Percentiles rank a stretch among this genome's conserved stretches.
Conservation (phyloP, 371 early-diverging fungal species). For the Circinella minor region DNA sequence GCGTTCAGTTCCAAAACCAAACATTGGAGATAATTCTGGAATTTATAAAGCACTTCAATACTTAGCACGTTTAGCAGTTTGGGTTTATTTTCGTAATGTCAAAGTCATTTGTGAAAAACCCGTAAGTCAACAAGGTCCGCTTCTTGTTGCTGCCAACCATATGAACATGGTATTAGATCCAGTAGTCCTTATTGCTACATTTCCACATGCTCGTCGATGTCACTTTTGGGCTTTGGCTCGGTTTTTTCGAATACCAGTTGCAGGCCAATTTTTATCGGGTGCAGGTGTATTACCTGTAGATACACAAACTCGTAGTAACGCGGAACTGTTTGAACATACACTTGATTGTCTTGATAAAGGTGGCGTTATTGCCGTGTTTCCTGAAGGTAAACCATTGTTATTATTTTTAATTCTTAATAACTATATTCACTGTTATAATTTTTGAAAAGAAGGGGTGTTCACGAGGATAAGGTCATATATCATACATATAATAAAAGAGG, state of each 20-base stretch:
- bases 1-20: slow-evolving; percentile 4
- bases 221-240: slow-evolving; percentile 66
- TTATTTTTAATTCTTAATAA: too few species aligned
- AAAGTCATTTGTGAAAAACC: slow-evolving; percentile 35
- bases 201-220: slow-evolving; percentile 56
- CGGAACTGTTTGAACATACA: slow-evolving; percentile 55
- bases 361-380: slow-evolving; percentile 60
- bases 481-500: too few species aligned
- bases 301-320: slow-evolving; percentile 58
- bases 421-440: too few species aligned
- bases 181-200: slow-evolving; percentile 51
- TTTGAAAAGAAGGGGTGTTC: too few species aligned
- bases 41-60: slow-evolving; percentile 42
- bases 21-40: slow-evolving; percentile 5
- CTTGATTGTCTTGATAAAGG: slow-evolving; percentile 50
- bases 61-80: slow-evolving; percentile 45
- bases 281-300: slow-evolving; percentile 64
- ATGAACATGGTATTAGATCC: slow-evolving; percentile 68
- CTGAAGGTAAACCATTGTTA: slow-evolving; percentile 47
- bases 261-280: slow-evolving; percentile 39
- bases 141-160: slow-evolving; percentile 57
- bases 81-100: slow-evolving; percentile 55
- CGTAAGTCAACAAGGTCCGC: slow-evolving; percentile 42
- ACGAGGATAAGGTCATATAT: background rate
- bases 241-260: slow-evolving; percentile 55